These are phyloP conservation scores for Sporothrix dimorphospora DNA, from an alignment of 2,329 filamentous ascomycete genomes.

Conservation along the genomic window DNA sequence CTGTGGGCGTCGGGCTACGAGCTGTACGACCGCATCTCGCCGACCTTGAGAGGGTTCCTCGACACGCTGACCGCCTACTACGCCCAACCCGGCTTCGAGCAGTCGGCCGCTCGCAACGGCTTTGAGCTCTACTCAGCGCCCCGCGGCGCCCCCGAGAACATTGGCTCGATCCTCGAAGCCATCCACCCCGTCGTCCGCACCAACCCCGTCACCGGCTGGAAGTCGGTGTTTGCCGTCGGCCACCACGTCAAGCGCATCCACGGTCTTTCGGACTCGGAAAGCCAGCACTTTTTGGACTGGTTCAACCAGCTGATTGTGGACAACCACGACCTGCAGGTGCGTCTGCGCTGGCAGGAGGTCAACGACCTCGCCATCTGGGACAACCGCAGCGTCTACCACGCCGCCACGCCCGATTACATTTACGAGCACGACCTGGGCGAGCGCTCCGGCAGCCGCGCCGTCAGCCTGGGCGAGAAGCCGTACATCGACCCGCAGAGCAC, in stretches of 20 bases:
- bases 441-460: slow-evolving; percentile 53
- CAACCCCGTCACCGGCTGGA: slow-evolving; percentile 63
- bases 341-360: slow-evolving; percentile 48
- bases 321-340: slow-evolving; percentile 61
- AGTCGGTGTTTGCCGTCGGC: slow-evolving; percentile 56
- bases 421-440: slow-evolving; percentile 49
- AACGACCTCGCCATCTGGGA: slow-evolving; percentile 62
- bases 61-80: slow-evolving; percentile 61
- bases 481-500: slow-evolving; percentile 54
- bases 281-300: slow-evolving; percentile 53
- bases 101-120: slow-evolving; percentile 49
- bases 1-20: slow-evolving; percentile 71
- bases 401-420: slow-evolving; percentile 57
- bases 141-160: slow-evolving; percentile 56
- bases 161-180: slow-evolving; percentile 52
- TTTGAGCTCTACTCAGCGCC: slow-evolving; percentile 51
- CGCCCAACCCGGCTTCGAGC: slow-evolving; percentile 54
- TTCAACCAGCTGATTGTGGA: slow-evolving; percentile 55
- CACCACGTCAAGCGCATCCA: slow-evolving; percentile 56
- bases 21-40: slow-evolving; percentile 65
- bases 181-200: slow-evolving; percentile 60
- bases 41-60: slow-evolving; percentile 53
- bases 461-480: slow-evolving; percentile 57
- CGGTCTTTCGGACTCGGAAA: slow-evolving; percentile 53
- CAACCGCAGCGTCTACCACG: slow-evolving; percentile 59